Percentiles rank a stretch among this genome's conserved stretches.
Conservation (phyloP, 2,329 filamentous ascomycete genomes). For the Phialocephala subalpina region DNA sequence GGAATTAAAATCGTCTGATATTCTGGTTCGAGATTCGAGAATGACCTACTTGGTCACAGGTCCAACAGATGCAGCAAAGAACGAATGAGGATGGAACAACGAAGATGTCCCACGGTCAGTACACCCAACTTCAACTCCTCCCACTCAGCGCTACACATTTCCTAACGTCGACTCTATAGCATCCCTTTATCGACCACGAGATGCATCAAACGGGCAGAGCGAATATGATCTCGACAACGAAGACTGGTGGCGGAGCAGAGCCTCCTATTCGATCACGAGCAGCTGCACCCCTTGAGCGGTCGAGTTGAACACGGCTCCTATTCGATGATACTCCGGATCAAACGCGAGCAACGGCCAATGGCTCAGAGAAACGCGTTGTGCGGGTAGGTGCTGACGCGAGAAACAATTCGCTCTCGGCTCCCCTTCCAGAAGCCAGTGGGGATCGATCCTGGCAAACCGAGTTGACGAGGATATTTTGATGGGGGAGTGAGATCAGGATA, state of each 20-base stretch:
- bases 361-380: slow-evolving; percentile 13
- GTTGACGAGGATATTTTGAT: background rate
- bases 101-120: background rate
- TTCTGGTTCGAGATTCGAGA: background rate
- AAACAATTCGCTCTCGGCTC: slow-evolving; percentile 5
- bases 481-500: slow-evolving; percentile 5
- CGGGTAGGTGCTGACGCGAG: slow-evolving; percentile 19
- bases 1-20: background rate
- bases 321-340: background rate
- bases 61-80: background rate
- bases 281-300: slow-evolving; percentile 3
- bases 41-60: slow-evolving; percentile 4
- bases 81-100: background rate
- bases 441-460: background rate
- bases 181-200: slow-evolving; percentile 4
- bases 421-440: background rate
- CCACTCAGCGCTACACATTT: background rate
- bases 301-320: background rate
- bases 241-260: slow-evolving; percentile 1
- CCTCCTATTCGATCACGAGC: slow-evolving; percentile 8
- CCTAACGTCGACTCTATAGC: background rate
- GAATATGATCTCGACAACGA: slow-evolving; percentile 4
- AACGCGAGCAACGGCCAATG: slow-evolving; percentile 17
- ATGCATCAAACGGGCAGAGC: background rate
- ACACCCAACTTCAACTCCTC: background rate